Evolutionary conservation across 345 rosid genomes (phyloP), one percentile per base, ranked within the genome.

Genomic region (Ailanthus altissimus): DNA sequence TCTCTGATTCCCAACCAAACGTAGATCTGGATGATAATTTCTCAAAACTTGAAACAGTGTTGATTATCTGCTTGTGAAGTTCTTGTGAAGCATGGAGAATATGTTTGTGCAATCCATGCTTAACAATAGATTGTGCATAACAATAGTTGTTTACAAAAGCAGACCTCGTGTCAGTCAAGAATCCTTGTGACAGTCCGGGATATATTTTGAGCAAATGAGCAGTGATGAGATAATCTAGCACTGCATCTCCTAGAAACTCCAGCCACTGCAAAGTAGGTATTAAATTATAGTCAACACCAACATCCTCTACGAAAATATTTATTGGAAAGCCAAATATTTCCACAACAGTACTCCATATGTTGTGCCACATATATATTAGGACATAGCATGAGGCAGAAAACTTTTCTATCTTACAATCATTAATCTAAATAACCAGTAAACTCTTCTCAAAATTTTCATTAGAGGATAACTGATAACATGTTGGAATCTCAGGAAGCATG

Each of bases 181-280:
- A 59, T 62, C 97, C 97, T 5, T 98, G 99, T 15, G 95, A 85
- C 78, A 93, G 78, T 51, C 75, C 74, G 1, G 98, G 99, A 81
- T 91, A 84, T 49, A 80, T 76, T 5, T 79, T 77, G 79, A 84
- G 88, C 28, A 93, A 53, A 78, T 93, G 79, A 61, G 86, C 36
- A 0, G 98, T 96, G 72, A 96, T 83, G 4, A 93, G 84, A 78
- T 87, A 92, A 82, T 96, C 99, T 75, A 96, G 77, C 43, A 93
- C 94, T 0, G 98, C 77, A 72, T 96, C 99, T 2, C 99, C 99
- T 1, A 96, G 97, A 84, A 92, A 96, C 80, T 96, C 99, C 82
- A 96, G 81, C 75, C 98, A 84, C 99, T 96, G 92, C 77, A 63
- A 46, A 79, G 56, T 45, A 75, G 18, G 18, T 51, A 63, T 32